Evolutionary conservation across 169 alveolate genomes (phyloP), one percentile per base, ranked within the genome.

Genomic region (Eimeria falciformis): DNA sequence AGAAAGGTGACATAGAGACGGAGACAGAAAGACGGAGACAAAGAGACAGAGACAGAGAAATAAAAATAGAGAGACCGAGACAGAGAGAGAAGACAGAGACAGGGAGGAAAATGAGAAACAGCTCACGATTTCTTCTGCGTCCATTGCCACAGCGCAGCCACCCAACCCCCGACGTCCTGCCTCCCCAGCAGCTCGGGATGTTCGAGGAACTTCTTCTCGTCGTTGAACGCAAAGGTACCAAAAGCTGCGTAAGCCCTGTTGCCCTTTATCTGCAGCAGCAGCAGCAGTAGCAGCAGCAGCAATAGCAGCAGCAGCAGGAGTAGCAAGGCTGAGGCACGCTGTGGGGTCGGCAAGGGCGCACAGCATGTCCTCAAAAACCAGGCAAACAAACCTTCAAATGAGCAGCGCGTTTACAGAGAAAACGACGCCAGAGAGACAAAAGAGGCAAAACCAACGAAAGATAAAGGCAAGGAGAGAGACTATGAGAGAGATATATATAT

Each of bases 251-350:
- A 62, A 12, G 73, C 84, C 21, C 6, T 18, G 37, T 25, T 40
- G 33, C 50, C 66, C 83, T 43, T 9, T 14, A 71, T 27, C 53
- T 33, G 83, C 83, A 71, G 83, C 53, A 33, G 83, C 83, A 71
- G 56, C 53, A 29, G 40, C 83, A 71, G 83, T 25, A 40, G 27
- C 7, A 14, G 14, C 7, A 14, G 14, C 14, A 50, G 14, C n/a
- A n/a, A n/a, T n/a, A n/a, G 62, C 62, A 50, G 62, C 62, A 50
- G 62, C 62, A 50, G 62, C 62, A n/a, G n/a, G n/a, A 50, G 62
- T 21, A 50, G 62, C 62, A 50, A 21, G 23, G 2, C 23, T 50
- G 0, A 12, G 62, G n/a, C n/a, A 1, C 0, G 0, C 62, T 50
- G 62, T 21, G 4, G 62, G 62, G 62, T 12, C 2, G 11, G 62